Evolutionary conservation across 805 yeast species (phyloP), one percentile per base, ranked within the genome.

Genomic region (Ogataea neopini): DNA sequence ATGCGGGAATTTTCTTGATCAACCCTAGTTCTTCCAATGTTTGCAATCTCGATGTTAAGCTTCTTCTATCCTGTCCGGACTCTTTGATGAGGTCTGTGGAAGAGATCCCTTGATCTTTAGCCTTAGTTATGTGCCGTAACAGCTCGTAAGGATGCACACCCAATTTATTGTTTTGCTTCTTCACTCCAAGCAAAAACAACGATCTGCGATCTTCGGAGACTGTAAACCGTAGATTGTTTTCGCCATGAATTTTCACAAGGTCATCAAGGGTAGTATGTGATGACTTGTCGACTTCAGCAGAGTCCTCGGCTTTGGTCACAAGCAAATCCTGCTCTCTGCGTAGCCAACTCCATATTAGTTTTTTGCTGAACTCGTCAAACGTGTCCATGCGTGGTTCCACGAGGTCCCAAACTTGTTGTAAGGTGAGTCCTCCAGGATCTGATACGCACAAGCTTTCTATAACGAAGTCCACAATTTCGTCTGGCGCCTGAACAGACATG

Each of bases 21-120:
- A 82, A 64, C 17, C 78, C 79, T 30, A 71, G 61, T 7, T 72
- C 77, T 48, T 74, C 79, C 15, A 86, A 66, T 36, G 74, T 73
- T 56, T 77, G 80, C 44, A 84, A 68, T 54, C 94, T 72, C 1
- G 80, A 71, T 0, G 90, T 81, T 34, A 84, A 69, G 48, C 90
- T 83, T 52, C 92, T 73, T 14, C 83, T 78, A 57, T 86, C 94
- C 63, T 86, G 94, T 7, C 78, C 78, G 0, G 90, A 78, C 15
- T 67, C 70, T 34, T 69, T 67, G 2, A 83, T 77, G 48, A 86
- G 68, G 20, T 79, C 80, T 25, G 80, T 67, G 0, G 91, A 78
- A 41, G 77, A 72, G 13, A 85, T 77, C 8, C 94, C 94, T 1
- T 63, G 56, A 0, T 71, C 66, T 19, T 81, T 81, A 25, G 77